These are phyloP conservation scores for Syncephalastrum monosporum DNA, from an alignment of 371 early-diverging fungal genomes.

Conservation along the genomic window DNA sequence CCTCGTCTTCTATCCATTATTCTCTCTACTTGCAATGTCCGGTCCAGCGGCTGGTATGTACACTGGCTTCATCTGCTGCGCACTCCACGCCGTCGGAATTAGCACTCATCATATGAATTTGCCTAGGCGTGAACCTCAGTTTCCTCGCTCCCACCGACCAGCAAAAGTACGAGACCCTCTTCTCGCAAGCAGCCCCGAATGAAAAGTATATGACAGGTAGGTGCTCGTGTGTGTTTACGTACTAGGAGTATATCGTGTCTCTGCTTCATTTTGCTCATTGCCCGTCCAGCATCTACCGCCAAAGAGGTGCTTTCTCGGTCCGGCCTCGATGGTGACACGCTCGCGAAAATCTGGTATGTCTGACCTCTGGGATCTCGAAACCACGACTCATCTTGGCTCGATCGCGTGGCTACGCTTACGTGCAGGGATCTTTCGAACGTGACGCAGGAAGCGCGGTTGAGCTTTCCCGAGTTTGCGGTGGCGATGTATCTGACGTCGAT, in stretches of 20 bases:
- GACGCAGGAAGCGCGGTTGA: constrained; percentile 45
- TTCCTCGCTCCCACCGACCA: constrained; percentile 48
- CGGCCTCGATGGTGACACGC: constrained; percentile 40
- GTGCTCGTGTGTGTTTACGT: neutral
- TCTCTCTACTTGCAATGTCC: constrained; percentile 2
- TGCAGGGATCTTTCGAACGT: constrained; percentile 50
- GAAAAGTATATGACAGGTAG: constrained; percentile 36
- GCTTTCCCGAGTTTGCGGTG: constrained; percentile 60
- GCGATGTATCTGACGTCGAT: constrained; percentile 59
- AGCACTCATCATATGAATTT: too few relatives aligned
- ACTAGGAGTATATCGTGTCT: neutral
- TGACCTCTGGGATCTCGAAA: neutral
- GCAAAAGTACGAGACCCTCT: constrained; percentile 42
- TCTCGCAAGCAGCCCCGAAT: constrained; percentile 35
- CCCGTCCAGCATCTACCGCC: constrained; percentile 32
- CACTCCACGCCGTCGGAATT: too few relatives aligned
- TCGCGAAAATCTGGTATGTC: constrained; percentile 48
- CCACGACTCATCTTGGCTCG: neutral
- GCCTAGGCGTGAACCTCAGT: constrained; percentile 38
- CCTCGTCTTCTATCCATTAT: neutral
- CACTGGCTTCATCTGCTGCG: too few relatives aligned
- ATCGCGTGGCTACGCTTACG: too few relatives aligned
- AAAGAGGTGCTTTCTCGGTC: constrained; percentile 46
- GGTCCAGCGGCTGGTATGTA: constrained; percentile 7
- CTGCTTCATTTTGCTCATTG: neutral